These are phyloP conservation scores for Cryphonectria naterciae DNA, from an alignment of 2,329 filamentous ascomycete species.

Conservation along the genomic window DNA sequence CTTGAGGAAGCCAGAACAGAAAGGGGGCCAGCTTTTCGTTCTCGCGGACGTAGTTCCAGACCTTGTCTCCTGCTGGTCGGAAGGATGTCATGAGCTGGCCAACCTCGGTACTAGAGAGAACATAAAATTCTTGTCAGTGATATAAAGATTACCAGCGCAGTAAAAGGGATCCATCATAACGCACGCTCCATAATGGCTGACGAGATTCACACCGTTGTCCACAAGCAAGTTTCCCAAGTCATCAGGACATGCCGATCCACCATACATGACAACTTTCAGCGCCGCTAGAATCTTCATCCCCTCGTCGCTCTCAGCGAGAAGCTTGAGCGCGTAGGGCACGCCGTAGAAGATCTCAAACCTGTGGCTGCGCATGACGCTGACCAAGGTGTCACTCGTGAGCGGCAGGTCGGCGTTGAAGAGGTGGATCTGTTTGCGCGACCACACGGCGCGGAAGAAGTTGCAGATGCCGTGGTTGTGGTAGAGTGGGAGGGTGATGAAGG, in stretches of 20 bases:
- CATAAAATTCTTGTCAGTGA: neutral
- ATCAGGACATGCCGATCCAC: conserved; percentile 62
- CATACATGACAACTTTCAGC: conserved; percentile 59
- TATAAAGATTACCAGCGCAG: neutral
- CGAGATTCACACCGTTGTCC: conserved; percentile 56
- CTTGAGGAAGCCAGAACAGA: conserved; percentile 38
- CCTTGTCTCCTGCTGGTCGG: conserved; percentile 54
- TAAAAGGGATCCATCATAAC: conserved; percentile 33
- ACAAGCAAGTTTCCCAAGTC: conserved; percentile 60
- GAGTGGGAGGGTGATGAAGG: conserved; percentile 60
- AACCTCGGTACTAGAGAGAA: conserved; percentile 53
- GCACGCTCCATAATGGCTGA: conserved; percentile 61
- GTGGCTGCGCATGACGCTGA: conserved; percentile 47
- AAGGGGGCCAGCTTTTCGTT: conserved; percentile 45
- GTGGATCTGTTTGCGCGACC: conserved; percentile 53
- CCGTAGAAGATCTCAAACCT: conserved; percentile 60
- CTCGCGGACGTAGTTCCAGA: conserved; percentile 64
- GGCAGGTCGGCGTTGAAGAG: conserved; percentile 60
- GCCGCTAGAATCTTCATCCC: conserved; percentile 53
- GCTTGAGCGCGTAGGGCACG: conserved; percentile 67
- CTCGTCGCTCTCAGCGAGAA: conserved; percentile 61
- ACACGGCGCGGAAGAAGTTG: conserved; percentile 57
- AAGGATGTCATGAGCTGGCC: conserved; percentile 66
- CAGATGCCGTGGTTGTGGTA: conserved; percentile 64
- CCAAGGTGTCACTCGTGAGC: conserved; percentile 53